Percentiles rank a stretch among this genome's conserved stretches.
Conservation (phyloP, 192 early-diverging fungal species). For the Haplosporangium gracile region DNA sequence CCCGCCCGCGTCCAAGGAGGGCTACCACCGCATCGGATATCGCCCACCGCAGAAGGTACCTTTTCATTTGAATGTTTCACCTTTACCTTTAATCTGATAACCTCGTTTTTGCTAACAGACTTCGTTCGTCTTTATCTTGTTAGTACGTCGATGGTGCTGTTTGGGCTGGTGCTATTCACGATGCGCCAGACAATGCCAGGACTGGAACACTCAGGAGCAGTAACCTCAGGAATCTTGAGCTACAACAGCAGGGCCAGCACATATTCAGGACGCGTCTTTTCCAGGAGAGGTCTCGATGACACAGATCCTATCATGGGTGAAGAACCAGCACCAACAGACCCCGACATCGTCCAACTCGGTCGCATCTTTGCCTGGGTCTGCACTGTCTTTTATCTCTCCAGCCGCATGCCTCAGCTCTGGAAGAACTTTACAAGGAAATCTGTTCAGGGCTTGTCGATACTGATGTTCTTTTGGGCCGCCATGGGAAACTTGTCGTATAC, state of each 20-base stretch:
- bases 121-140: not conserved
- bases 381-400: slow-evolving; percentile 73
- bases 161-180: slow-evolving; percentile 34
- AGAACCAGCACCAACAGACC: slow-evolving; percentile 15
- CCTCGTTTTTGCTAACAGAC: not conserved
- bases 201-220: slow-evolving; percentile 8
- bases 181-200: slow-evolving; percentile 41
- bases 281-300: not conserved
- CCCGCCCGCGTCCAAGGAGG: slow-evolving; percentile 19
- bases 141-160: slow-evolving; percentile 50
- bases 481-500: slow-evolving; percentile 80
- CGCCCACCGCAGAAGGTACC: slow-evolving; percentile 42
- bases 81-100: not conserved
- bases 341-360: slow-evolving; percentile 57
- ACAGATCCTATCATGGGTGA: not conserved
- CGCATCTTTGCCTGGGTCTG: slow-evolving; percentile 78
- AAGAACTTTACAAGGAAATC: slow-evolving; percentile 74
- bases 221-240: not conserved
- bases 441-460: slow-evolving; percentile 77
- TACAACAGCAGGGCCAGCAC: not conserved
- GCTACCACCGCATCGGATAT: slow-evolving; percentile 39
- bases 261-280: slow-evolving; percentile 20
- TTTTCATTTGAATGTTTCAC: not conserved
- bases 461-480: slow-evolving; percentile 81
- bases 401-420: slow-evolving; percentile 82